Evolutionary conservation across 768 basidiomycete species (phyloP).

Genomic region (Collybia mongolica): DNA sequence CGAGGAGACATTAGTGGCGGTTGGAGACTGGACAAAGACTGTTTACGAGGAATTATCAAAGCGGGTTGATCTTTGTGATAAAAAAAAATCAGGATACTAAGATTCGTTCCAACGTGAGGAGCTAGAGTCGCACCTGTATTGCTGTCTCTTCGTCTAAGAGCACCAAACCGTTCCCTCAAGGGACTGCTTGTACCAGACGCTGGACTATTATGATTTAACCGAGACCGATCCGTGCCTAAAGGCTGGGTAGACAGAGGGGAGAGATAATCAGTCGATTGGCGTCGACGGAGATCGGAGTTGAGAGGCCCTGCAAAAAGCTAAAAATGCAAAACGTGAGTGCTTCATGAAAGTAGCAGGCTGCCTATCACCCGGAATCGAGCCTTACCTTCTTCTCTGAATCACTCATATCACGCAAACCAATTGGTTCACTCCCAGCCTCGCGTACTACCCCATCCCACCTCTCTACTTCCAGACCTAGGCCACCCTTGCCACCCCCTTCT

Average conservation of each 20-base stretch:
- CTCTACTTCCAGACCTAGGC: constrained; percentile 83
- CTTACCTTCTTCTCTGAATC: constrained; percentile 88
- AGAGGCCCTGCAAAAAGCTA: constrained; percentile 81
- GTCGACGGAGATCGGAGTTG: constrained; percentile 86
- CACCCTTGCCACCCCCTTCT: constrained; percentile 72
- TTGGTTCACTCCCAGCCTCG: constrained; percentile 70
- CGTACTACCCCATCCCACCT: constrained; percentile 88
- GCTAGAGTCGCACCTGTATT: constrained; percentile 44
- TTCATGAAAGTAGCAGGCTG: constrained; percentile 14
- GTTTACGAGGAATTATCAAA: constrained; percentile 58
- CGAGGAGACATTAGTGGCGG: constrained; percentile 55
- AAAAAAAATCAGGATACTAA: constrained; percentile 13
- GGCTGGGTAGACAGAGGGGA: constrained; percentile 56
- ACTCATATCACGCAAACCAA: constrained; percentile 74
- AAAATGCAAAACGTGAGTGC: constrained; percentile 22
- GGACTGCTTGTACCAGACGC: constrained; percentile 46
- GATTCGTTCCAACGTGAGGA: constrained; percentile 3
- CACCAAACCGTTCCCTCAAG: constrained; percentile 66
- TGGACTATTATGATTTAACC: constrained; percentile 50
- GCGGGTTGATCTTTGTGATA: constrained; percentile 54
- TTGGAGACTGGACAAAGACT: constrained; percentile 65
- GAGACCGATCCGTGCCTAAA: constrained; percentile 51
- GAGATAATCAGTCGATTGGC: constrained; percentile 75
- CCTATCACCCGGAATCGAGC: background rate
- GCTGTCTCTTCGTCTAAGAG: constrained; percentile 66